Evolutionary conservation across 1,139 yeast species (phyloP).

Genomic region (Saccharomyces hybrid): DNA sequence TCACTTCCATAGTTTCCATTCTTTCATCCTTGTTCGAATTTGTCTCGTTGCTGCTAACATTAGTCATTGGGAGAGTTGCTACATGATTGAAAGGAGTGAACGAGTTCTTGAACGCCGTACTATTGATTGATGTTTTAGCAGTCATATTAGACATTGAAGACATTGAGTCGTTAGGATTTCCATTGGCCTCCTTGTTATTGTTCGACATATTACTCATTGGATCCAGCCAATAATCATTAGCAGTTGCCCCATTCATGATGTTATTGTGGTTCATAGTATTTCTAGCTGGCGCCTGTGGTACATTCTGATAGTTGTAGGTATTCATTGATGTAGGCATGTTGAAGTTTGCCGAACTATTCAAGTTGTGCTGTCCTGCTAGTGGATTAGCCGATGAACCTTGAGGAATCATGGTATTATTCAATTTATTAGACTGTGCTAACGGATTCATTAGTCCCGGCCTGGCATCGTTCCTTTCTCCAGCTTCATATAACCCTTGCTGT

Average conservation of each 20-base stretch:
- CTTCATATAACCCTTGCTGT: constrained; percentile 8
- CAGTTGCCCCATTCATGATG: background rate
- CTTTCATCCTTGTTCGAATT: constrained; percentile 9
- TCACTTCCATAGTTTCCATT: constrained; percentile 19
- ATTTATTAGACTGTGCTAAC: background rate
- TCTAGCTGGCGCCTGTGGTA: background rate
- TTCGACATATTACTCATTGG: background rate
- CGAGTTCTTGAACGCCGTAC: background rate
- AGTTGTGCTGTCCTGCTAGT: background rate
- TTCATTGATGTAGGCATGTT: background rate
- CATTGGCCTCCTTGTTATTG: background rate
- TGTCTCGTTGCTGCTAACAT: background rate
- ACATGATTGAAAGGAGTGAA: background rate
- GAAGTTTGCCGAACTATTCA: background rate
- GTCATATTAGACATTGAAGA: background rate
- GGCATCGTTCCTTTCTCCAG: constrained; percentile 1
- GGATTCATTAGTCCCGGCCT: background rate
- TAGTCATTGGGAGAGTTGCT: background rate
- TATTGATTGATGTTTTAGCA: background rate
- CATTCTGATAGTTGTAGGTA: background rate
- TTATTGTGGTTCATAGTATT: background rate
- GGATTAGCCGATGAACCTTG: constrained; percentile 1
- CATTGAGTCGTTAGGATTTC: background rate
- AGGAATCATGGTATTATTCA: background rate
- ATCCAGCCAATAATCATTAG: background rate